These are phyloP conservation scores for Fomes fomentarius DNA, from an alignment of 1,284 basidiomycete species.

Conservation along the genomic window DNA sequence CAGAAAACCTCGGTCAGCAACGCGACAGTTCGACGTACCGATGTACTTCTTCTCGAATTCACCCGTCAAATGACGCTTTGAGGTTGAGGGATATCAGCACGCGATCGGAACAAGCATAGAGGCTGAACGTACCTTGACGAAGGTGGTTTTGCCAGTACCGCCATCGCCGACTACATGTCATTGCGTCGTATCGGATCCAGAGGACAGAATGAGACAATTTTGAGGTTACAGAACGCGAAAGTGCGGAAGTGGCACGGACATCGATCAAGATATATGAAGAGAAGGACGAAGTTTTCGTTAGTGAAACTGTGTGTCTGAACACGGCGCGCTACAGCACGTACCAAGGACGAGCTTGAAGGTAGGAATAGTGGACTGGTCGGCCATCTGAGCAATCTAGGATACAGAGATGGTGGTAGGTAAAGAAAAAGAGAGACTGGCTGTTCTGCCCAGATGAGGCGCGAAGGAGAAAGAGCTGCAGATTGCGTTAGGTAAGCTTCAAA, in stretches of 20 bases:
- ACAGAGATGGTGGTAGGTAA: conserved; percentile 30
- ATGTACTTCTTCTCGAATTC: conserved; percentile 99
- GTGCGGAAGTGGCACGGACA: conserved; percentile 31
- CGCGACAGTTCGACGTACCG: conserved; percentile 51
- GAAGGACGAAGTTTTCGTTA: conserved; percentile 23
- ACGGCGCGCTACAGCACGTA: conserved; percentile 42
- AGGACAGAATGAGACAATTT: conserved; percentile 9
- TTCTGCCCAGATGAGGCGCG: conserved; percentile 27
- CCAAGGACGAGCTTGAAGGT: conserved; percentile 99
- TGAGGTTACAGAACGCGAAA: conserved; percentile 30
- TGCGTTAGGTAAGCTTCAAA: conserved; percentile 26
- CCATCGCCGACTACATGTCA: conserved; percentile 85
- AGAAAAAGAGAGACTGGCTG: conserved; percentile 30
- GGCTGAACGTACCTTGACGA: conserved; percentile 80
- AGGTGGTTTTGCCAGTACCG: conserved; percentile 98
- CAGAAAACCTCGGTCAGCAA: conserved; percentile 1
- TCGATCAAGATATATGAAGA: conserved; percentile 24
- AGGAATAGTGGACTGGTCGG: conserved; percentile 58
- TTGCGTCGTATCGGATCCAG: conserved; percentile 25
- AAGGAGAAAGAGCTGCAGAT: conserved; percentile 27
- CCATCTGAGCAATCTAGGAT: conserved; percentile 44
- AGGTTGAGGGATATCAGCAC: conserved; percentile 51
- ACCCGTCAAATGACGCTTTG: conserved; percentile 95
- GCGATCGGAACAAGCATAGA: conserved; percentile 45
- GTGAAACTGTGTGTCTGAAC: conserved; percentile 13